Base-by-base conservation (phyloP, 345 rosid species). In the Eutrema heterophyllum region DNA sequence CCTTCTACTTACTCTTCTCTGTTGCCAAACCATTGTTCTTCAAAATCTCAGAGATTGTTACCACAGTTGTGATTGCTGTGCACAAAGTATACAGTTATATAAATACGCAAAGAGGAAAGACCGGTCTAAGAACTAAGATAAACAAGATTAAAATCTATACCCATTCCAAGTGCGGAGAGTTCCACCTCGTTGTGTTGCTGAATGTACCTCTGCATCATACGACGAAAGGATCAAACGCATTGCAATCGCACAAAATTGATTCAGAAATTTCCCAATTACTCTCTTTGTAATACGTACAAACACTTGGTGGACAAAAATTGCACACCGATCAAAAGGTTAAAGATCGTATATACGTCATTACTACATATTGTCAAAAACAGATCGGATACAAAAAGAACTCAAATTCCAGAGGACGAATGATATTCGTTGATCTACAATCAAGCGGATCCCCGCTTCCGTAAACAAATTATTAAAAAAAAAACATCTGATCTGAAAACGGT, bases 121-220 rank as follows among this genome's bases (percentile, higher is more conserved):
- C 0, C 2, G 1, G 6, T 53, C 9, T 52, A 3, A 9, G 12
- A 1, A 13, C 3, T 5, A 4, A 21, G 1, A 8, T 6, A 12
- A 9, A 38, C 3, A 13, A 49, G 6, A 8, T 4, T 40, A 6
- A 14, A 43, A 39, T 33, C 2, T 57, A 45, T 88, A 91, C 97
- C 98, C 98, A 91, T 94, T 68, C 98, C 96, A 56, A 94, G 71
- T 13, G 98, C 97, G 41, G 96, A 94, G 52, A 94, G 96, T 72
- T 94, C 96, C 15, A 91, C 98, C 79, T 94, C 98, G 40, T 91
- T 60, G 63, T 91, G 89, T 58, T 89, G 97, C 64, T 91, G 96
- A 38, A 93, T 91, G 79, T 89, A 93, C 81, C 92, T 89, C 97
- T 91, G 86, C 81, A 78, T 43, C 36, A 72, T n/a, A 74, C 14